phyloP scores from a whole-genome alignment of 352 stramenopile species.

The Phytophthora constricta region DNA sequence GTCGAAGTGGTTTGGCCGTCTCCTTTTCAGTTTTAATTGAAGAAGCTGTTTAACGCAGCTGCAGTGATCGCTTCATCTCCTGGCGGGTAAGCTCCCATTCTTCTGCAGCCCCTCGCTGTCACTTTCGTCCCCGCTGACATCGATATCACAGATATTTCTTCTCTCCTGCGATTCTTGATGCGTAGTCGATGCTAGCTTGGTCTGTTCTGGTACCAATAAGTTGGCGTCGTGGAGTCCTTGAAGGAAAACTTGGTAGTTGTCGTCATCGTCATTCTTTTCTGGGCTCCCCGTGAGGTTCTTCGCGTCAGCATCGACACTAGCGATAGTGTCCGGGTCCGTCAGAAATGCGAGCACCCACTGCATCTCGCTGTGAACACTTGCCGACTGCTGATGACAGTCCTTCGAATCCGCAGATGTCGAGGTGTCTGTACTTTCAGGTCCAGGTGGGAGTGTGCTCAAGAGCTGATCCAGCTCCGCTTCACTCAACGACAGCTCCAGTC shows the following conservation, averaged over 20 bases:
- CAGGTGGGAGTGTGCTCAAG: conserved; percentile 44
- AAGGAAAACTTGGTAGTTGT: conserved; percentile 80
- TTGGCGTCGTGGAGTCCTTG: conserved; percentile 65
- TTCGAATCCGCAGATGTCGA: conserved; percentile 26
- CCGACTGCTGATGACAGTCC: not conserved
- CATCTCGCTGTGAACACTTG: conserved; percentile 53
- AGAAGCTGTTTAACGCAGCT: conserved; percentile 19
- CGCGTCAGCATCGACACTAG: conserved; percentile 54
- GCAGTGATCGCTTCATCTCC: conserved; percentile 34
- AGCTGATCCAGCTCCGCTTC: conserved; percentile 67
- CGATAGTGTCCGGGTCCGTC: conserved; percentile 52
- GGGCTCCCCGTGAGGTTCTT: conserved; percentile 53
- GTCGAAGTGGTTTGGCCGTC: too few relatives aligned
- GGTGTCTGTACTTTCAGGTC: not conserved
- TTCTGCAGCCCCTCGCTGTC: conserved; percentile 19
- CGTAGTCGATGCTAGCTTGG: not conserved
- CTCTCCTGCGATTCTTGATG: not conserved
- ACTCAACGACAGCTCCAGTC: conserved; percentile 62
- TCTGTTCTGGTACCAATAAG: conserved; percentile 34
- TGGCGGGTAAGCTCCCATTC: conserved; percentile 51
- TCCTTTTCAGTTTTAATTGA: too few relatives aligned
- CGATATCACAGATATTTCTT: not conserved
- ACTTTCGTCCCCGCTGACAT: conserved; percentile 23
- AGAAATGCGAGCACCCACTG: conserved; percentile 79
- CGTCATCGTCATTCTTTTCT: conserved; percentile 60